These are phyloP conservation scores for Mycosphaerelloides madeirae DNA, from an alignment of 2,329 filamentous ascomycete genomes.

Conservation along the genomic window DNA sequence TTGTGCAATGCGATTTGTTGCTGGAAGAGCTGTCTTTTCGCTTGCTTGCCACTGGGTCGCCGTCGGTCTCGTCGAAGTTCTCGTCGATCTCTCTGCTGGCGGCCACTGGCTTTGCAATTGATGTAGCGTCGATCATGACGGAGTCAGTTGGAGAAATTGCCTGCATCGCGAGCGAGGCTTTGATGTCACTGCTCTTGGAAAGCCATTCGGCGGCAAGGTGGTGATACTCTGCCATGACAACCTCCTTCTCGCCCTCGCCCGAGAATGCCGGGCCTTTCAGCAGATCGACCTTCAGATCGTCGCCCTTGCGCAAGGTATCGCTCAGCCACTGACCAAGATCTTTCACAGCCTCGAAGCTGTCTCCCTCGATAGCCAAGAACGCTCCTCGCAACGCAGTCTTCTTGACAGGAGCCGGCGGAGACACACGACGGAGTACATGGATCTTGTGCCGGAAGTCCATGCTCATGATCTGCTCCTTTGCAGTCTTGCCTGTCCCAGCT, in stretches of 20 bases:
- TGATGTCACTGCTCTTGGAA: constrained; percentile 65
- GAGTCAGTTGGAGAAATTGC: constrained; percentile 15
- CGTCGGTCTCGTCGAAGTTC: constrained; percentile 22
- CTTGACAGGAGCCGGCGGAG: constrained; percentile 57
- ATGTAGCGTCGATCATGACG: constrained; percentile 20
- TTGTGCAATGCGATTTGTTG: constrained; percentile 2
- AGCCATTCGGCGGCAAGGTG: constrained; percentile 66
- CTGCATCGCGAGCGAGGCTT: constrained; percentile 33
- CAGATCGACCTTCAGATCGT: constrained; percentile 47
- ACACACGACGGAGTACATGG: constrained; percentile 68
- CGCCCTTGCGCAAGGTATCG: constrained; percentile 48
- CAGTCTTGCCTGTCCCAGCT: constrained; percentile 16
- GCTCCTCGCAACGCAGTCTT: constrained; percentile 55
- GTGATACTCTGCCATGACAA: constrained; percentile 49
- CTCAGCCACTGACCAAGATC: constrained; percentile 63
- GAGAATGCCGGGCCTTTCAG: constrained; percentile 45
- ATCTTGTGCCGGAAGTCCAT: constrained; percentile 74
- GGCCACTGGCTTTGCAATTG: constrained; percentile 4
- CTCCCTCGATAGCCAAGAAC: constrained; percentile 78
- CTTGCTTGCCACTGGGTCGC: constrained; percentile 6
- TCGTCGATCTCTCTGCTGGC: constrained; percentile 21
- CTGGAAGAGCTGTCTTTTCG: constrained; percentile 7
- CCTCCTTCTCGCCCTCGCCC: constrained; percentile 33
- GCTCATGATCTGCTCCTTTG: constrained; percentile 63
- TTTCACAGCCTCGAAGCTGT: constrained; percentile 58